Evolutionary conservation across 2,329 filamentous ascomycete genomes (phyloP), one percentile per base, ranked within the genome.

Genomic region (Curvularia sp.): DNA sequence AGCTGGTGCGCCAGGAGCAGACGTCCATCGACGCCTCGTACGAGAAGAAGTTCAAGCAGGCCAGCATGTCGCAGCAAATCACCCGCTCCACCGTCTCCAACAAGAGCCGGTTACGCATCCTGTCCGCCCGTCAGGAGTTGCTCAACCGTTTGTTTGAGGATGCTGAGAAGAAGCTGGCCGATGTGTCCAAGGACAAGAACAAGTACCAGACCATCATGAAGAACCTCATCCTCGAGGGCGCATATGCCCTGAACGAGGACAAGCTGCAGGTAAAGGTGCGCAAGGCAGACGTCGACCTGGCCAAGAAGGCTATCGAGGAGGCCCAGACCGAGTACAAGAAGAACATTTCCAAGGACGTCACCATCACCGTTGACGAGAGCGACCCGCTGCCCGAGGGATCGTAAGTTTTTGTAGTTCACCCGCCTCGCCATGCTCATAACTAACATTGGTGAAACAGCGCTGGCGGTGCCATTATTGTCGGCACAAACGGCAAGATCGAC

Each of bases 41-140:
- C 86, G 91, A 94, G 82, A 98, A 97, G 88, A 98, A 98, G 84
- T 96, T 96, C 87, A 99, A 97, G 85, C 91, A 96, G 82, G 94
- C 95, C 73, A 87, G 90, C 83, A 96, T 98, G 92, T 94, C 92
- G 64, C 95, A 98, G 86, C 95, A 99, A 83, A 98, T 98, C 82
- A 96, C 93, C 65, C 91, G 91, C 76, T 98, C 93, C 65, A 98
- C 93, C 63, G 89, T 97, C 63, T 87, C 93, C 81, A 99, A 99
- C 86, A 96, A 97, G 85, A 95, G 92, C 57, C 88, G 95, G 61
- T 88, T 99, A 79, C 89, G 90, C 77, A 89, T 99, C 55, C 88
- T 99, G 58, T 86, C 86, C 64, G 90, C 93, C 58, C 87, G 93
- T 72, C 95, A 99, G 84, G 90, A 94, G 80, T 83, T 99, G 73